Evolutionary conservation across 371 early-diverging fungal species (phyloP), one percentile per base, ranked within the genome.

Genomic region (Mortierella sp.): DNA sequence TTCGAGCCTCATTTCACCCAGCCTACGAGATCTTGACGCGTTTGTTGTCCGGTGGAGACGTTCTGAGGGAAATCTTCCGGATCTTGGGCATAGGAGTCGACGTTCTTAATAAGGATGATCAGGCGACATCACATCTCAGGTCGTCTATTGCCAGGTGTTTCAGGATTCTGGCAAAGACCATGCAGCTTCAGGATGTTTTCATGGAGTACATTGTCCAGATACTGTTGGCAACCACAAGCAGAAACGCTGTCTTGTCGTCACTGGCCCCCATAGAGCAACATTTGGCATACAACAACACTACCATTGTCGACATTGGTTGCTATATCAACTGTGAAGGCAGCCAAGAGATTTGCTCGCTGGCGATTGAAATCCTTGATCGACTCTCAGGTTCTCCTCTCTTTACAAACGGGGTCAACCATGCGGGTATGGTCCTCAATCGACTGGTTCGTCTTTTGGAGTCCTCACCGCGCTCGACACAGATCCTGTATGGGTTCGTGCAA

Each of bases 11-110:
- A 23, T 74, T 81, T 7, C 96, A 96, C 46, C 96, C 96, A 4
- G 97, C 95, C 1, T 97, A 94, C 65, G 91, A 94, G 60, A 83
- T 98, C 3, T 66, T 91, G 48, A 82, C 86, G 24, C 86, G 93
- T 19, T 66, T 96, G n/a, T 78, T 98, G 19, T 87, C 91, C 3
- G 95, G 94, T 14, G 87, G 92, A 18, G 83, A 86, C 43, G 81
- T 95, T 7, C 73, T 91, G 18, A 81, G 84, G 13, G 84, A 87
- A 45, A 58, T 97, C 10, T 88, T 94, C 73, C 78, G 84, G 24
- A 80, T 94, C 12, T 68, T 94, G 24, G 71, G 79, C n/a, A 80
- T 82, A 13, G 90, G 88, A 9, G 87, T 89, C 9, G 85, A 87
- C 30, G 59, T 78, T 0, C 67, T 92, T 19, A 89, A 86, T 71